Conservation (phyloP, 2,329 filamentous ascomycete genomes). For the Cryphonectria parasitica region DNA sequence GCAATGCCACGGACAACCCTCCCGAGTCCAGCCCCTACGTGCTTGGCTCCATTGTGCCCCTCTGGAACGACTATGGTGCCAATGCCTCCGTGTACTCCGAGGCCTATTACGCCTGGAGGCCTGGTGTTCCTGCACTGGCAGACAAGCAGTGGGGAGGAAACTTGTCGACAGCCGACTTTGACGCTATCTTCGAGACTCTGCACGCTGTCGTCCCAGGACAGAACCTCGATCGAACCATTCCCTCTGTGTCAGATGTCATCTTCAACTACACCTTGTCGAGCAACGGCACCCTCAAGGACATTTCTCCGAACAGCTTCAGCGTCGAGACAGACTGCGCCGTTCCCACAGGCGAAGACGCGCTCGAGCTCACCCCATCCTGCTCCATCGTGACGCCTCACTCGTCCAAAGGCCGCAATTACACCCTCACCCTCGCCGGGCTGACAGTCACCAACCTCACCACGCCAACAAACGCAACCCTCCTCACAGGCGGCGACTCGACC, state of each 20-base stretch:
- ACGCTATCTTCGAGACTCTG: constrained; percentile 43
- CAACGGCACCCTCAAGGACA: constrained; percentile 37
- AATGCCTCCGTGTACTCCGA: constrained; percentile 56
- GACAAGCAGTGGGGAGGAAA: constrained; percentile 59
- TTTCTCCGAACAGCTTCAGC: constrained; percentile 46
- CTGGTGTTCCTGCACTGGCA: constrained; percentile 54
- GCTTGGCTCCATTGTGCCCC: constrained; percentile 52
- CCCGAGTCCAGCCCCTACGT: constrained; percentile 43
- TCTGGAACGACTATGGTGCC: constrained; percentile 60
- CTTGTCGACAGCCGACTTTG: constrained; percentile 46
- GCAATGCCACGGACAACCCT: constrained; percentile 53
- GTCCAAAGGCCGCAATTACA: constrained; percentile 62
- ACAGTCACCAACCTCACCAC: constrained; percentile 38
- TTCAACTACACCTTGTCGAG: constrained; percentile 40
- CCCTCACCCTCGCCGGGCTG: constrained; percentile 49
- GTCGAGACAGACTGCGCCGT: constrained; percentile 43
- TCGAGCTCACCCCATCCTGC: constrained; percentile 44
- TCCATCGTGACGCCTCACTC: constrained; percentile 49
- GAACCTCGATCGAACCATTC: constrained; percentile 51
- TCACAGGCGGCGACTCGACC: constrained; percentile 48
- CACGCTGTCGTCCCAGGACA: constrained; percentile 49
- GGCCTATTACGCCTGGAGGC: constrained; percentile 54
- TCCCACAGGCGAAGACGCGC: constrained; percentile 31
- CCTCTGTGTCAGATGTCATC: constrained; percentile 42
- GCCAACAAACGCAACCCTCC: constrained; percentile 43